phyloP scores from a whole-genome alignment of 192 early-diverging fungal genomes.

The Coemansia sp. region DNA sequence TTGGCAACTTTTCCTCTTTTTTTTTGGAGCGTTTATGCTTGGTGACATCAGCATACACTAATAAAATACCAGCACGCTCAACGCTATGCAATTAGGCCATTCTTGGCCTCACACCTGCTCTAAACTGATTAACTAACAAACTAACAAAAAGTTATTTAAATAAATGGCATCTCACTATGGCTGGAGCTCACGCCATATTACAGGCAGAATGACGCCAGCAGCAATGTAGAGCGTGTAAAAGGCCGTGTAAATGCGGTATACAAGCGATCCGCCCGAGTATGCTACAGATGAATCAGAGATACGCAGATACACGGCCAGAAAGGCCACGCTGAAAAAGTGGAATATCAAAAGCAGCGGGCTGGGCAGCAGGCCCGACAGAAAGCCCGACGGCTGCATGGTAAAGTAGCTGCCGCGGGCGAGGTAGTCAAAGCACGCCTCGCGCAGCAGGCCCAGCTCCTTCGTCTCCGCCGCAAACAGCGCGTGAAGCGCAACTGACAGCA shows the following conservation, averaged over 20 bases:
- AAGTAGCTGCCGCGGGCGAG: conserved; percentile 81
- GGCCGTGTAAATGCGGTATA: conserved; percentile 21
- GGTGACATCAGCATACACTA: no score
- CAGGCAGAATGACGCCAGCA: conserved; percentile 54
- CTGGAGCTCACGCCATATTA: conserved; percentile 42
- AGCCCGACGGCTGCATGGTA: conserved; percentile 75
- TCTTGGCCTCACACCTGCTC: no score
- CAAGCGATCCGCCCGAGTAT: conserved; percentile 19
- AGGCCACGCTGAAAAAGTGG: conserved; percentile 93
- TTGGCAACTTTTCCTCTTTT: background rate
- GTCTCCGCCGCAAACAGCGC: conserved; percentile 78
- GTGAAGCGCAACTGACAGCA: conserved; percentile 91
- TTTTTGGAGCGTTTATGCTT: no score
- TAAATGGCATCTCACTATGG: conserved; percentile 5
- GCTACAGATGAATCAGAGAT: conserved; percentile 14
- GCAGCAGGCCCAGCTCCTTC: conserved; percentile 67
- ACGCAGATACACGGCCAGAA: conserved; percentile 43
- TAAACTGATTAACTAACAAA: no score
- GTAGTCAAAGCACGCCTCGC: conserved; percentile 86
- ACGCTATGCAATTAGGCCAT: no score
- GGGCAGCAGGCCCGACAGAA: conserved; percentile 80
- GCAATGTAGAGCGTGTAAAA: conserved; percentile 55
- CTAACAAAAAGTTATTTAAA: no score
- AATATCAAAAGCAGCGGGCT: conserved; percentile 73
- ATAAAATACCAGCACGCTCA: no score